phyloP scores from a whole-genome alignment of 164 flowering plant species.

The Vitis labrusca region DNA sequence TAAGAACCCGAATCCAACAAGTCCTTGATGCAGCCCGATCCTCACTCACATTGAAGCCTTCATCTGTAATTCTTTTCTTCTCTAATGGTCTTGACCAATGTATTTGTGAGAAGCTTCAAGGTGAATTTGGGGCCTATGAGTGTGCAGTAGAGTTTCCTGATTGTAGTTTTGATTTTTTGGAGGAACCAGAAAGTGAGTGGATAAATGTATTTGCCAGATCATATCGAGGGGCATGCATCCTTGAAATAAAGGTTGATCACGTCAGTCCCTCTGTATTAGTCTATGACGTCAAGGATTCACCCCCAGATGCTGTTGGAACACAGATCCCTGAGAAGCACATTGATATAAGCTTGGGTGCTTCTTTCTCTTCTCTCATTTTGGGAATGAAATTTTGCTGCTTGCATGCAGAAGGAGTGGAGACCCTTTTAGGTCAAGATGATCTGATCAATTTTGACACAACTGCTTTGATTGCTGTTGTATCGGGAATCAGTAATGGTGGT shows the following conservation, averaged over 20 bases:
- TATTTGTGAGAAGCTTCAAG: slow-evolving; percentile 32
- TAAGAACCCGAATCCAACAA: slow-evolving; percentile 43
- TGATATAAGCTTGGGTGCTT: slow-evolving; percentile 15
- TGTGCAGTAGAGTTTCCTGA: slow-evolving; percentile 28
- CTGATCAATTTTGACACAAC: slow-evolving; percentile 81
- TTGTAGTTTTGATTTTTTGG: slow-evolving; percentile 33
- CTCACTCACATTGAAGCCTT: slow-evolving; percentile 47
- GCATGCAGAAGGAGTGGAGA: slow-evolving; percentile 17
- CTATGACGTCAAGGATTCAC: slow-evolving; percentile 2
- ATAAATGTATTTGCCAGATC: slow-evolving; percentile 42
- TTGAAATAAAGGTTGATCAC: slow-evolving; percentile 52
- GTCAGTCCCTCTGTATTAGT: slow-evolving; percentile 8
- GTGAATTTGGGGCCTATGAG: slow-evolving; percentile 57
- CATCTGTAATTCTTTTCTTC: slow-evolving; percentile 70
- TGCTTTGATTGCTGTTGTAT: slow-evolving; percentile 83
- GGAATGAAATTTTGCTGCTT: slow-evolving; percentile 27
- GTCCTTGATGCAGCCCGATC: slow-evolving; percentile 54
- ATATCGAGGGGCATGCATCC: slow-evolving; percentile 38
- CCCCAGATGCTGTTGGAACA: slow-evolving; percentile 7
- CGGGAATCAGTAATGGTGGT: slow-evolving; percentile 88
- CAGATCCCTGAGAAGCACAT: slow-evolving; percentile 4
- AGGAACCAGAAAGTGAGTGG: slow-evolving; percentile 63
- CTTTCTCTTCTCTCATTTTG: slow-evolving; percentile 46
- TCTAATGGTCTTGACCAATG: slow-evolving; percentile 48
- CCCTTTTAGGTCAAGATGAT: slow-evolving; percentile 19